Base-by-base conservation (phyloP, 441 rosid species). In the Erysimum pusillum region DNA sequence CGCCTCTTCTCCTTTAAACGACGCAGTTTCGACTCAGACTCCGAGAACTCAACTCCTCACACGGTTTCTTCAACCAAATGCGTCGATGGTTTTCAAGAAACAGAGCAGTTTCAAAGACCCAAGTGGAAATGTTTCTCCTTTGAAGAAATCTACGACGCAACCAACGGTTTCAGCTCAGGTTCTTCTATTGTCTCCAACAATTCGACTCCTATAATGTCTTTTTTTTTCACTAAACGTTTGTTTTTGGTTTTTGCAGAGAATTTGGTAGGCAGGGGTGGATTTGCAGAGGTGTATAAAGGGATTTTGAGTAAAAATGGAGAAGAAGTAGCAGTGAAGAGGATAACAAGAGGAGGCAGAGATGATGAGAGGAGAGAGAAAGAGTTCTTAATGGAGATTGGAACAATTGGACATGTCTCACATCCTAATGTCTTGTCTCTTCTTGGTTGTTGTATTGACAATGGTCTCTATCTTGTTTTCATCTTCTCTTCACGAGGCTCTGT, bases 301-400 rank as follows among this genome's bases (percentile, higher is more conserved):
- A 76, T 78, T 17, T 42, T 88, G 9, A 51, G 52, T 38, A 34
- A 63, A 44, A 78, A 76, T 15, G 90, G 92, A 17, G 90, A 86
- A 35, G 92, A 88, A 38, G 87, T 95, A 64, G 99, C 99, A 0
- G 95, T 95, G 79, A 95, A 95, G 80, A 89, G 92, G 77, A 80
- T 95, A 63, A 89, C 96, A 52, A 89, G 84, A 84, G 83, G 82
- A 67, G 82, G 85, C 11, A 82, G 76, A 73, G 82, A 95, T 3
- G 97, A 95, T 51, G 99, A 95, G 78, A 87, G 99, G 70, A 95
- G 91, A 85, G 97, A 87, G 81, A 93, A 89, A 81, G 98, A 93
- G 44, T 95, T 95, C 69, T 80, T 95, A 66, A 91, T 89, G 46
- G 99, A 95, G 86, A 95, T 95, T 75, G 99, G 99, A 41, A 93